These are phyloP conservation scores for Aaosphaeria pasadenensis DNA, from an alignment of 2,329 filamentous ascomycete species.

Conservation along the genomic window DNA sequence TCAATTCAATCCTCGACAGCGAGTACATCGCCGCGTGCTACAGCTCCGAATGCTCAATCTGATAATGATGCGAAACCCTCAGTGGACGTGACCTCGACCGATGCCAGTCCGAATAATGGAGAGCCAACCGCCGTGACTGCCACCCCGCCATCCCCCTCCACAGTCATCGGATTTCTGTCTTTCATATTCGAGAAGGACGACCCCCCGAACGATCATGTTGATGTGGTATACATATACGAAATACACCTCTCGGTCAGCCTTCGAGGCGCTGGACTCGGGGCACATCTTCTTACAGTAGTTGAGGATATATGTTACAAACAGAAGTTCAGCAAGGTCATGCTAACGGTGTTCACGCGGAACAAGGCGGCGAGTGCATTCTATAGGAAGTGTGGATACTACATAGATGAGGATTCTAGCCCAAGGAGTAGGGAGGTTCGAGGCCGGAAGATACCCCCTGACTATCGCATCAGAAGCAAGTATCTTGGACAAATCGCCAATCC, in stretches of 20 bases:
- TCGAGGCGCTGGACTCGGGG: slow-evolving; percentile 62
- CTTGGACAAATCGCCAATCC: too few species aligned
- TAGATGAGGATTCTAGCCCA: not conserved
- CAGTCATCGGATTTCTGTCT: slow-evolving; percentile 50
- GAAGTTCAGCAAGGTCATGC: slow-evolving; percentile 64
- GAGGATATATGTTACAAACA: slow-evolving; percentile 54
- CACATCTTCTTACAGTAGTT: slow-evolving; percentile 56
- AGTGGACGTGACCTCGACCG: not conserved
- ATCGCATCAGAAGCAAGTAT: too few species aligned
- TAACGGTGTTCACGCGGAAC: slow-evolving; percentile 70
- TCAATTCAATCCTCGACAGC: not conserved
- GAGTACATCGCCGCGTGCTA: not conserved
- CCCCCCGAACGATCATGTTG: slow-evolving; percentile 30
- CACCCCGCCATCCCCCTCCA: not conserved
- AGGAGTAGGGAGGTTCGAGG: too few species aligned
- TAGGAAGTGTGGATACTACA: not conserved
- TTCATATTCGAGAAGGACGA: slow-evolving; percentile 70
- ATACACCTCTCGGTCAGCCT: slow-evolving; percentile 62
- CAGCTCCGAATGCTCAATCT: not conserved
- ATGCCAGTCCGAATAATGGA: too few species aligned
- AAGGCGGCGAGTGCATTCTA: slow-evolving; percentile 5
- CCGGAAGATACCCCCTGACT: too few species aligned
- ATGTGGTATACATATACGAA: slow-evolving; percentile 76
- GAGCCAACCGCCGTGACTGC: not conserved
- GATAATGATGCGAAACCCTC: not conserved